These are phyloP conservation scores for Cryphonectria japonica DNA, from an alignment of 2,329 filamentous ascomycete species.

Conservation along the genomic window DNA sequence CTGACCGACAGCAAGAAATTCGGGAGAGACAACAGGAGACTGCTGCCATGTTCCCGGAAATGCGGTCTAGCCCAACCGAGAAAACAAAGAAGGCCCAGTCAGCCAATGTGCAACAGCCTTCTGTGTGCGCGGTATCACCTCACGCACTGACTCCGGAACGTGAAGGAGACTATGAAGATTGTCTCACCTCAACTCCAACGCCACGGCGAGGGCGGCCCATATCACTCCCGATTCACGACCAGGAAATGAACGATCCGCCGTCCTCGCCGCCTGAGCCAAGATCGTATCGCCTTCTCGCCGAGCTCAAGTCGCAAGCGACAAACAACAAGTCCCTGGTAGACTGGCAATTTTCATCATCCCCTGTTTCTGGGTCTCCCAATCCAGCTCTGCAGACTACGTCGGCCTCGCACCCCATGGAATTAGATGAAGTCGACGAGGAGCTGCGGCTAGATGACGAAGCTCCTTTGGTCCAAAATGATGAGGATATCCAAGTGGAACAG, in stretches of 20 bases:
- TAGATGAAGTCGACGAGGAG: slow-evolving; percentile 31
- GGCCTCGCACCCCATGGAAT: slow-evolving; percentile 32
- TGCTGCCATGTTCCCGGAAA: slow-evolving; percentile 68
- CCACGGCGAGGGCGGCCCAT: slow-evolving; percentile 58
- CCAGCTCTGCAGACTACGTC: slow-evolving; percentile 37
- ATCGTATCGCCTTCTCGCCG: slow-evolving; percentile 54
- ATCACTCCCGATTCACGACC: slow-evolving; percentile 50
- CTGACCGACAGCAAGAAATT: slow-evolving; percentile 79
- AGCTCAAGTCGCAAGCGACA: slow-evolving; percentile 55
- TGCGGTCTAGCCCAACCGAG: slow-evolving; percentile 58
- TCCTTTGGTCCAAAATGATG: slow-evolving; percentile 3
- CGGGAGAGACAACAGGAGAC: slow-evolving; percentile 72
- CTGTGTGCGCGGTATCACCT: slow-evolving; percentile 26
- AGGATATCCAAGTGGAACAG: slow-evolving; percentile 10
- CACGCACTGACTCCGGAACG: slow-evolving; percentile 52
- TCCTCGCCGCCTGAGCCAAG: slow-evolving; percentile 63
- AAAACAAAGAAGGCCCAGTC: slow-evolving; percentile 20
- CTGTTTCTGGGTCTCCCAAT: slow-evolving; percentile 55
- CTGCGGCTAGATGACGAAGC: slow-evolving; percentile 30
- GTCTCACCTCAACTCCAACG: slow-evolving; percentile 63
- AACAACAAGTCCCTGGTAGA: slow-evolving; percentile 46
- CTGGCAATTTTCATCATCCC: slow-evolving; percentile 62
- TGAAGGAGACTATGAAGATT: slow-evolving; percentile 51
- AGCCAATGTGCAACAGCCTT: slow-evolving; percentile 1
- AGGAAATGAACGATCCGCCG: slow-evolving; percentile 55